Evolutionary conservation across 2,329 filamentous ascomycete species (phyloP), one percentile per base, ranked within the genome.

Genomic region (Clonostachys chloroleuca): DNA sequence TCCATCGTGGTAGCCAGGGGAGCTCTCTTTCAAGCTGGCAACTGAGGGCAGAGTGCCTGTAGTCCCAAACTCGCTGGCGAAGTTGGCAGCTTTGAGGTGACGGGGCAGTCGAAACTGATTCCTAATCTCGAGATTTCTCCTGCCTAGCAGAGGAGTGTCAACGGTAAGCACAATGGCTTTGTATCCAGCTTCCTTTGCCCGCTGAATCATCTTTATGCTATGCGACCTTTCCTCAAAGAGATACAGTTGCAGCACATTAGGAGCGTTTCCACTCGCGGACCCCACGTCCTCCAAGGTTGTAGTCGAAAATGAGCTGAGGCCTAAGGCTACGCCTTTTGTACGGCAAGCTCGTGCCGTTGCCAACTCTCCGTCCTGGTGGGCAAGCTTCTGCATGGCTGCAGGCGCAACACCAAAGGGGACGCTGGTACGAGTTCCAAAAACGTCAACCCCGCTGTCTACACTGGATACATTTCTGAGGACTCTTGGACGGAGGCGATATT

Each of bases 1-100:
- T 30, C 24, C 24, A 30, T 30, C 24, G 24, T 10, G 24, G 24
- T 30, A 30, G 9, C 24, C 24, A 30, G 24, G 24, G 16, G 74
- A 71, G 5, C 78, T 57, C 57, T 83, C 81, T 30, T 30, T 30
- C 24, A 30, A 30, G 24, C 24, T 30, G 9, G 3, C 24, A 9
- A 10, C 24, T 10, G 24, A 30, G 24, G 24, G 24, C 8, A 9
- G 24, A 54, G 84, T 73, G 61, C 50, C 46, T 51, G 51, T 78
- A 77, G 44, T 65, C 58, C 14, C 78, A 73, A 76, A 83, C 75
- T 50, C 77, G n/a, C 17, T 30, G 8, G 76, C 72, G 39, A 80
- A 80, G 54, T 79, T 70, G 42, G 62, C 54, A 58, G 80, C 78
- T 9, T 30, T 30, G 24, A 30, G 24, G 24, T 30, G 24, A 30